These are phyloP conservation scores for Paraconiothyrium sp. DNA, from an alignment of 2,329 filamentous ascomycete genomes.

Conservation along the genomic window DNA sequence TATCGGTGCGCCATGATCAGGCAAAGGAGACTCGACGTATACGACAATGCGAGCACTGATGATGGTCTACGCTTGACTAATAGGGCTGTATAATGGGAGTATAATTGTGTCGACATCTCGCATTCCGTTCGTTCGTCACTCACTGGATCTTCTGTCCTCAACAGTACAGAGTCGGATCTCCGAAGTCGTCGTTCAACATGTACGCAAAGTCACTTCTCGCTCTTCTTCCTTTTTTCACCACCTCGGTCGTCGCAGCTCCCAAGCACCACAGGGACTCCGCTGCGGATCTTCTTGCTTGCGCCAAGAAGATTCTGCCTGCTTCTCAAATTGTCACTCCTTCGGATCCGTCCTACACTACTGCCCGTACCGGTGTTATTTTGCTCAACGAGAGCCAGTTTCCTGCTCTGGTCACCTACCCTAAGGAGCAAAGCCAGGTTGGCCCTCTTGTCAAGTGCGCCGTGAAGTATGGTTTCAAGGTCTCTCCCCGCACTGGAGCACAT, in stretches of 20 bases:
- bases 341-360: slow-evolving; percentile 3
- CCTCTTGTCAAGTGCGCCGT: slow-evolving; percentile 6
- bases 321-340: slow-evolving; percentile 1
- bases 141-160: slow-evolving; percentile 2
- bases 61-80: neutral
- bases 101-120: slow-evolving; percentile 7
- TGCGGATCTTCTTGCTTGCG: neutral
- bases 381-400: slow-evolving; percentile 1
- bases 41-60: neutral
- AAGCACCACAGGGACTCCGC: neutral
- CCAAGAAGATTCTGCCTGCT: neutral
- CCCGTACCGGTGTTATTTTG: neutral
- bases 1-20: slow-evolving; percentile 2
- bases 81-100: neutral
- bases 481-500: neutral
- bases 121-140: neutral
- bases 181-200: slow-evolving; percentile 9
- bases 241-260: slow-evolving; percentile 4
- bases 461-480: slow-evolving; percentile 5
- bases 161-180: slow-evolving; percentile 3
- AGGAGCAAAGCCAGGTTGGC: neutral
- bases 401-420: slow-evolving; percentile 1
- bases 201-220: slow-evolving; percentile 4
- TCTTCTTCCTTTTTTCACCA: neutral
- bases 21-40: neutral